These are phyloP conservation scores for Coemansia pectinata DNA, from an alignment of 192 early-diverging fungal genomes.

Conservation along the genomic window DNA sequence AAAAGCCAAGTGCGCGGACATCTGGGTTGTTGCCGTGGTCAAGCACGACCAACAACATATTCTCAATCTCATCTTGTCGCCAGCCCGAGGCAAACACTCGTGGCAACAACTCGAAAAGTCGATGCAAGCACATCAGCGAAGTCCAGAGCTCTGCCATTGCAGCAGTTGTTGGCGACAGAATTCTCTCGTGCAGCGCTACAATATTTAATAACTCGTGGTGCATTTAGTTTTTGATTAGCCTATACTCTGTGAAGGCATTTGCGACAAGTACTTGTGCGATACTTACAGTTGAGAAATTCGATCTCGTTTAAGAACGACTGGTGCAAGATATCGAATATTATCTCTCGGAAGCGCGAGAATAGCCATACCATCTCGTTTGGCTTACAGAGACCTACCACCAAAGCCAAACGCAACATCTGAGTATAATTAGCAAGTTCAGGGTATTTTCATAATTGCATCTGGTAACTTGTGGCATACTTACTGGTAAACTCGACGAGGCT, in stretches of 20 bases:
- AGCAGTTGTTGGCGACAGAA: slow-evolving; percentile 25
- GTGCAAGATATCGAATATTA: slow-evolving; percentile 32
- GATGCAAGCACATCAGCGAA: slow-evolving; percentile 24
- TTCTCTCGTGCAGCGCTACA: slow-evolving; percentile 37
- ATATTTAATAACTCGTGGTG: neutral
- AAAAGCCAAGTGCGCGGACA: slow-evolving; percentile 35
- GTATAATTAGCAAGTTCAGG: neutral
- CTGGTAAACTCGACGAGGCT: slow-evolving; percentile 18
- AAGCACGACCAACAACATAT: slow-evolving; percentile 44
- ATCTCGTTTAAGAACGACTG: slow-evolving; percentile 23
- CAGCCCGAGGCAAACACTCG: slow-evolving; percentile 36
- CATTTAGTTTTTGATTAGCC: neutral
- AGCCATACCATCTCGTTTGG: slow-evolving; percentile 44
- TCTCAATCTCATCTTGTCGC: slow-evolving; percentile 41
- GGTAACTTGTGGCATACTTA: slow-evolving; percentile 13
- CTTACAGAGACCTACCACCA: slow-evolving; percentile 15
- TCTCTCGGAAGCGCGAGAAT: slow-evolving; percentile 25
- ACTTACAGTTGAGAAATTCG: slow-evolving; percentile 43
- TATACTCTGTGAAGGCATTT: neutral
- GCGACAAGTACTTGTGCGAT: neutral
- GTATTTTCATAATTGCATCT: neutral
- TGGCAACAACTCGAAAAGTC: slow-evolving; percentile 34
- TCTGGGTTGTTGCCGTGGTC: slow-evolving; percentile 53
- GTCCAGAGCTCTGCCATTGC: slow-evolving; percentile 25
- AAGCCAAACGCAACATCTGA: neutral